These are phyloP conservation scores for Calonectria multiphialidica DNA, from an alignment of 2,329 filamentous ascomycete genomes.

Conservation along the genomic window DNA sequence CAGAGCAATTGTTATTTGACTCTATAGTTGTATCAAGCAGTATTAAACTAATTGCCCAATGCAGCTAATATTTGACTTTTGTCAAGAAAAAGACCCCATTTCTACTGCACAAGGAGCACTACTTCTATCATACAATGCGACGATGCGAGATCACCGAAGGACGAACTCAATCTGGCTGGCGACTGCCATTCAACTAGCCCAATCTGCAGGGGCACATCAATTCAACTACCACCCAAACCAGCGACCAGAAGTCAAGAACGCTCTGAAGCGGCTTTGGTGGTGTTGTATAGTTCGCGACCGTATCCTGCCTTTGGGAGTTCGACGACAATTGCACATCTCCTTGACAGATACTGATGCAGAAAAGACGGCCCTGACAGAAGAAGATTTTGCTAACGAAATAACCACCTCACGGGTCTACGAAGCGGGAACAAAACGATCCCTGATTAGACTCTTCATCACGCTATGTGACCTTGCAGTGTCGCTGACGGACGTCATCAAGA, in stretches of 20 bases:
- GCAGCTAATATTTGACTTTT: slow-evolving; percentile 28
- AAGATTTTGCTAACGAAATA: slow-evolving; percentile 24
- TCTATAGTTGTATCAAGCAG: neutral
- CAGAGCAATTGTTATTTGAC: too few relatives aligned
- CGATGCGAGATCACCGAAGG: slow-evolving; percentile 25
- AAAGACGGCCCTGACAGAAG: neutral
- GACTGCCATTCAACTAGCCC: slow-evolving; percentile 29
- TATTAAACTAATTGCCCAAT: neutral
- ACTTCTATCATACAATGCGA: slow-evolving; percentile 23
- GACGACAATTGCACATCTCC: slow-evolving; percentile 26
- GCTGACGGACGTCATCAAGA: slow-evolving; percentile 29
- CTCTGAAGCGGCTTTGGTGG: slow-evolving; percentile 32
- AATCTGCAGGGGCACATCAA: slow-evolving; percentile 23
- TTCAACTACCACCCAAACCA: slow-evolving; percentile 4
- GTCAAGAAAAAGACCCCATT: slow-evolving; percentile 14
- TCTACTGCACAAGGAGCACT: slow-evolving; percentile 24
- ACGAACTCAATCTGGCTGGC: slow-evolving; percentile 29
- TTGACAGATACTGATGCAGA: slow-evolving; percentile 9
- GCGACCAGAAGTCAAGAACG: neutral
- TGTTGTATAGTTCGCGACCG: slow-evolving; percentile 34
- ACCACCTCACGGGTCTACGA: slow-evolving; percentile 16
- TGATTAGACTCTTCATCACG: slow-evolving; percentile 25
- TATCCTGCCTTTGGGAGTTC: slow-evolving; percentile 26
- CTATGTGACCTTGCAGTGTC: slow-evolving; percentile 26
- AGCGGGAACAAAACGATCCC: slow-evolving; percentile 15